Evolutionary conservation across 176 grass and related monocot species (phyloP), one percentile per base, ranked within the genome.

Genomic region (Zoysia japonica): DNA sequence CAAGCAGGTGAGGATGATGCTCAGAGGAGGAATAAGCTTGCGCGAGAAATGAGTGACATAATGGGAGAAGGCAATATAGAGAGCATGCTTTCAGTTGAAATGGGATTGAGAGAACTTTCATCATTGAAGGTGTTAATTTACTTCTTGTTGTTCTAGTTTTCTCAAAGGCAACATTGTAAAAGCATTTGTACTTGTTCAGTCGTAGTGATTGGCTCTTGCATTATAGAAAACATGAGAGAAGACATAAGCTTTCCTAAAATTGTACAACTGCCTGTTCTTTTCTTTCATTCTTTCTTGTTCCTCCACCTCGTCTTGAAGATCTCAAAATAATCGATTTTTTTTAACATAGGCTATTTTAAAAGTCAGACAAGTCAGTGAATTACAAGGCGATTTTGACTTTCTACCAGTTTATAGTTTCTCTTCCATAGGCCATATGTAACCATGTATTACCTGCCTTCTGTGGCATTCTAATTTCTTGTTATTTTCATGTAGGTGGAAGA

Each of bases 31-130:
- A 93, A 83, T 82, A 95, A 93, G 60, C 84, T 94, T 83, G 80
- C 83, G 13, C 84, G 86, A 78, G 96, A 95, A 67, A 76, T 89
- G 61, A 99, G 88, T 83, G 96, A 99, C 16, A 72, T 95, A 85
- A 93, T 88, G 75, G 96, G 96, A 87, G 96, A 99, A 86, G 92
- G 96, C 67, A 95, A 99, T 75, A 93, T 99, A 79, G 96, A 99
- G 76, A 99, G 88, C 82, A 95, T 96, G 86, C 96, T 99, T 91
- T 91, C 90, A 80, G 90, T 95, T 85, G 96, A 99, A 90, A 99
- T 96, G 88, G 96, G 96, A 39, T 92, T 99, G 69, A 91, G 88
- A 90, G 96, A 99, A 78, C 85, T 99, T 78, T 85, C 88, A 80
- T 93, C 92, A 46, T 90, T 99, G 55, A 99, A 95, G 96, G 96